Percentiles rank a stretch among this genome's conserved stretches.
Evolutionary conservation across 352 stramenopile species (phyloP).

Genomic region (Pythium phragmitis): DNA sequence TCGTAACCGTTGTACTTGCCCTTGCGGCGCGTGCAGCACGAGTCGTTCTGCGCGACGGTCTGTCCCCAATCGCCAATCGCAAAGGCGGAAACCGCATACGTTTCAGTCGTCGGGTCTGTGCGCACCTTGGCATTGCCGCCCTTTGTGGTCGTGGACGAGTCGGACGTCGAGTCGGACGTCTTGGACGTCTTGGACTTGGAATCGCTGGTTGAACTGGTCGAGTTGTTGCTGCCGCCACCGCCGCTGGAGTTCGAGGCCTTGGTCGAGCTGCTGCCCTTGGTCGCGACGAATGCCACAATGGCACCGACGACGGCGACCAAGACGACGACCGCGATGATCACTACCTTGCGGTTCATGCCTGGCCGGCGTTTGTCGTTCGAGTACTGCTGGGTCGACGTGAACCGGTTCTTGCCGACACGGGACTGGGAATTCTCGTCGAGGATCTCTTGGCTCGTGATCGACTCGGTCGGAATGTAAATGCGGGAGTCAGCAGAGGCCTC

Average conservation of each 20-base stretch:
- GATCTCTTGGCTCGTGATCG: slow-evolving; percentile 31
- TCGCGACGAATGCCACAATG: slow-evolving; percentile 22
- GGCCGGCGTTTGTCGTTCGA: slow-evolving; percentile 1
- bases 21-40: slow-evolving; percentile 30
- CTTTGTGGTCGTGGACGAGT: slow-evolving; percentile 1
- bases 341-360: slow-evolving; percentile 22
- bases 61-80: slow-evolving; percentile 34
- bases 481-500: slow-evolving; percentile 20
- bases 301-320: slow-evolving; percentile 20
- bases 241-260: slow-evolving; percentile 21
- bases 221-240: slow-evolving; percentile 12
- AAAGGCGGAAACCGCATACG: slow-evolving; percentile 22
- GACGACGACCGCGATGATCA: slow-evolving; percentile 18
- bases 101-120: slow-evolving; percentile 23
- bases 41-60: slow-evolving; percentile 25
- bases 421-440: slow-evolving; percentile 28
- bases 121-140: slow-evolving; percentile 22
- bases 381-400: not conserved
- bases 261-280: slow-evolving; percentile 18
- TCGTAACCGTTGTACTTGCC: slow-evolving; percentile 36
- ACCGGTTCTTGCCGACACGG: slow-evolving; percentile 16
- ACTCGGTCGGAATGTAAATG: slow-evolving; percentile 25
- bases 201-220: not conserved
- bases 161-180: slow-evolving; percentile 3
- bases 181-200: slow-evolving; percentile 9